These are phyloP conservation scores for Xylaria sp. DNA, from an alignment of 2,329 filamentous ascomycete genomes.

Conservation along the genomic window DNA sequence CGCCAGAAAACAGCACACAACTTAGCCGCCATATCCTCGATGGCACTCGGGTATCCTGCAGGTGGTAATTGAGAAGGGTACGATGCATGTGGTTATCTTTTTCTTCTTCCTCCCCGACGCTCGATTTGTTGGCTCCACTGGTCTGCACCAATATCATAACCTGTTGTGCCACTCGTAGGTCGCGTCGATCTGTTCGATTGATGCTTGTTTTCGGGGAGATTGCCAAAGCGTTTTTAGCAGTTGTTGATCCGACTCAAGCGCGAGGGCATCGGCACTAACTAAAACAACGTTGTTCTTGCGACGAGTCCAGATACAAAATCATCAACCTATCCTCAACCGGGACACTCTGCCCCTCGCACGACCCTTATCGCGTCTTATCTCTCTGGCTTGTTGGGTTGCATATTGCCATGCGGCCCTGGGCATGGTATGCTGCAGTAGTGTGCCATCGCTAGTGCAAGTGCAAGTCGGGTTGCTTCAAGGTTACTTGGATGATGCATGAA, in stretches of 20 bases:
- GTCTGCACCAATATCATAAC: not conserved
- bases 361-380: conserved; percentile 17
- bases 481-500: not conserved
- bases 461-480: not conserved
- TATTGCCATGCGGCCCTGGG: conserved; percentile 4
- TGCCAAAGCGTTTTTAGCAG: not conserved
- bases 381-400: conserved; percentile 6
- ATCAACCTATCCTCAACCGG: not conserved
- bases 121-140: not conserved
- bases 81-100: not conserved
- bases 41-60: no score
- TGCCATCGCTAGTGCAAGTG: not conserved
- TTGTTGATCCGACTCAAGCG: not conserved
- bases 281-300: not conserved
- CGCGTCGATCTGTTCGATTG: not conserved
- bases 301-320: conserved; percentile 9
- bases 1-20: not conserved
- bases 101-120: not conserved
- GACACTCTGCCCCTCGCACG: not conserved
- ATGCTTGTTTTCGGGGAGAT: not conserved
- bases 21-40: not conserved
- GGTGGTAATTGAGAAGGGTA: not conserved
- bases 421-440: not conserved
- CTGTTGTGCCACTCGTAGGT: not conserved
- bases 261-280: no score